phyloP scores from a whole-genome alignment of 768 basidiomycete species.

The Lepiota subincarnata region DNA sequence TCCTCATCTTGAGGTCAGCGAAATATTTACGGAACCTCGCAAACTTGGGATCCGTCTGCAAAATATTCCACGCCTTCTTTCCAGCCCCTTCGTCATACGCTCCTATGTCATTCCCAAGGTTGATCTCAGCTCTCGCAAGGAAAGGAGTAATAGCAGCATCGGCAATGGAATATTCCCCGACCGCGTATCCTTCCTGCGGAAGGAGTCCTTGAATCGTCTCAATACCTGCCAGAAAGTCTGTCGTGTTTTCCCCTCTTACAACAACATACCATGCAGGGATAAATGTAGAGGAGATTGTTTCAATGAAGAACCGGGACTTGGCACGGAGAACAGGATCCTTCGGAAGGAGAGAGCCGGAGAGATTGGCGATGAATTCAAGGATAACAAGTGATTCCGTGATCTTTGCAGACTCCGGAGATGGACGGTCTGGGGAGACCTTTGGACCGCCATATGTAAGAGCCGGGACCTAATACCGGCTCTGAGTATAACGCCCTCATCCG shows the following conservation, averaged over 20 bases:
- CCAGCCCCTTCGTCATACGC: constrained; percentile 47
- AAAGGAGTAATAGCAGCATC: constrained; percentile 61
- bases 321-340: constrained; percentile 53
- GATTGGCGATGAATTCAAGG: constrained; percentile 62
- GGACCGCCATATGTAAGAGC: constrained; percentile 62
- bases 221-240: constrained; percentile 36
- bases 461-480: constrained; percentile 37
- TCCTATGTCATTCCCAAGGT: constrained; percentile 48
- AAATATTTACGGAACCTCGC: constrained; percentile 46
- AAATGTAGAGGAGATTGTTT: constrained; percentile 45
- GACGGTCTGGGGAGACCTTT: constrained; percentile 42
- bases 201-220: constrained; percentile 48
- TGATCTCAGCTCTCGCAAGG: constrained; percentile 45
- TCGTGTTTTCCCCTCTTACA: constrained; percentile 34
- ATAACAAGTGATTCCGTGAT: constrained; percentile 62
- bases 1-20: constrained; percentile 41
- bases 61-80: constrained; percentile 33
- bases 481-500: not conserved
- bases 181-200: constrained; percentile 35
- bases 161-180: constrained; percentile 52
- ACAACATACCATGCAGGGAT: constrained; percentile 31
- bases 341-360: constrained; percentile 53
- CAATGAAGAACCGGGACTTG: constrained; percentile 59
- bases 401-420: constrained; percentile 57
- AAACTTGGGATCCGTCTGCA: constrained; percentile 42